Evolutionary conservation across 306 rosid genomes (phyloP), one percentile per base, ranked within the genome.

Genomic region (Vachellia pachyceras): DNA sequence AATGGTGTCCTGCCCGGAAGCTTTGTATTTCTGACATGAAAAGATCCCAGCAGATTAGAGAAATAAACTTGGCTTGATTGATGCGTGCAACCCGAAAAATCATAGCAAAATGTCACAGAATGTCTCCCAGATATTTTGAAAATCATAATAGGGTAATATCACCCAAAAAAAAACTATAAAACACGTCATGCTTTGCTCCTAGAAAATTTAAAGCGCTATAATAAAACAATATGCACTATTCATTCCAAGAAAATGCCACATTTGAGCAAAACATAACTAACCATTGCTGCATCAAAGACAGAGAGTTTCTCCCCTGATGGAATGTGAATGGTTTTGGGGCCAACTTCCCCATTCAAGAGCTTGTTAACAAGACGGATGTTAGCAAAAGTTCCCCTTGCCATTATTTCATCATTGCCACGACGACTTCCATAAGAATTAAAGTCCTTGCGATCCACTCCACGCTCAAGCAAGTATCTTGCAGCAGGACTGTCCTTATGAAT

Each of bases 341-440:
- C 98, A 49, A 90, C 98, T 87, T 96, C 99, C 40, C 99, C 98
- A 36, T 92, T 92, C 88, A 96, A 86, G 60, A 96, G 97, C 91
- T 93, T 96, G 94, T 96, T 96, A 76, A 96, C 99, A 76, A 96
- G 29, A 69, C 99, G 98, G 67, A 96, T 96, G 88, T 96, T 96
- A 55, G 98, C 98, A 92, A 96, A 96, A 44, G 99, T 96, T 84
- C 99, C 99, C 84, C 99, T 89, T 11, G 98, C 97, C 99, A 96
- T 96, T 69, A 96, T 84, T 86, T 96, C 99, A 86, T 96, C 99
- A 87, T 96, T 96, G 57, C 99, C 99, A 78, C 99, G 99, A 39
- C 99, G 97, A 81, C 99, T 96, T 82, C 99, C 99, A 71, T 96
- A 96, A 63, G 99, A 93, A 87, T 96, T 96, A 89, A 96, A 96